phyloP scores from a whole-genome alignment of 2,329 filamentous ascomycete species.

The Paracorniculantispora psalliotae region DNA sequence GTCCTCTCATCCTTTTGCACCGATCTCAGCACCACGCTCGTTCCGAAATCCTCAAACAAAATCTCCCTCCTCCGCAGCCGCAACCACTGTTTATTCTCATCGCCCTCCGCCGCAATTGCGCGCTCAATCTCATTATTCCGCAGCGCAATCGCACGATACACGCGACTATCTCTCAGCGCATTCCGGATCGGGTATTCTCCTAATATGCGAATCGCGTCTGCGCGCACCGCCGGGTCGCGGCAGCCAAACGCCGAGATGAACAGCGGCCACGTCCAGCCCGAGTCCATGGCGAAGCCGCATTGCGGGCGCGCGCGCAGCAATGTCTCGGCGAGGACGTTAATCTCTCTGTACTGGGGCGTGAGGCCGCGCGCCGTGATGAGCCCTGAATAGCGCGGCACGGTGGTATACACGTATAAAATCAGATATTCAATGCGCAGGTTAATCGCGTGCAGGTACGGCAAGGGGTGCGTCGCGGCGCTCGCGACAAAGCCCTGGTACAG shows the following conservation, averaged over 20 bases:
- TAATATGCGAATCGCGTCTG: slow-evolving; percentile 37
- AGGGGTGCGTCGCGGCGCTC: slow-evolving; percentile 14
- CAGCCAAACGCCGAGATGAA: slow-evolving; percentile 38
- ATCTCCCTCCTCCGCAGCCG: slow-evolving; percentile 33
- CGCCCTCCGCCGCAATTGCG: slow-evolving; percentile 27
- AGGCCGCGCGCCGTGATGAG: slow-evolving; percentile 31
- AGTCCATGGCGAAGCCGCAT: slow-evolving; percentile 41
- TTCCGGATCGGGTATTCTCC: slow-evolving; percentile 38
- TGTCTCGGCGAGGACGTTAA: slow-evolving; percentile 33
- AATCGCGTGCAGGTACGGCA: slow-evolving; percentile 31
- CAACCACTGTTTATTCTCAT: slow-evolving; percentile 33
- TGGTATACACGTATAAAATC: slow-evolving; percentile 35
- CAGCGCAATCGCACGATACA: slow-evolving; percentile 35
- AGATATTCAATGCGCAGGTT: slow-evolving; percentile 40
- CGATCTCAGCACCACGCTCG: slow-evolving; percentile 33
- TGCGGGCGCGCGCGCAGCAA: slow-evolving; percentile 31
- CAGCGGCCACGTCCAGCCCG: slow-evolving; percentile 41
- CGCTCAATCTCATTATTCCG: slow-evolving; percentile 33
- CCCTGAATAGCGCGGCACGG: slow-evolving; percentile 33
- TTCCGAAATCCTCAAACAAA: slow-evolving; percentile 34
- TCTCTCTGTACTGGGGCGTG: slow-evolving; percentile 39
- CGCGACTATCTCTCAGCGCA: slow-evolving; percentile 38
- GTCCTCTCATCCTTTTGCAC: slow-evolving; percentile 26
- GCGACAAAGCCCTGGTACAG: slow-evolving; percentile 26
- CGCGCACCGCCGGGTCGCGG: slow-evolving; percentile 32